Evolutionary conservation across 192 early-diverging fungal species (phyloP).

Genomic region (Coemansia sp.): DNA sequence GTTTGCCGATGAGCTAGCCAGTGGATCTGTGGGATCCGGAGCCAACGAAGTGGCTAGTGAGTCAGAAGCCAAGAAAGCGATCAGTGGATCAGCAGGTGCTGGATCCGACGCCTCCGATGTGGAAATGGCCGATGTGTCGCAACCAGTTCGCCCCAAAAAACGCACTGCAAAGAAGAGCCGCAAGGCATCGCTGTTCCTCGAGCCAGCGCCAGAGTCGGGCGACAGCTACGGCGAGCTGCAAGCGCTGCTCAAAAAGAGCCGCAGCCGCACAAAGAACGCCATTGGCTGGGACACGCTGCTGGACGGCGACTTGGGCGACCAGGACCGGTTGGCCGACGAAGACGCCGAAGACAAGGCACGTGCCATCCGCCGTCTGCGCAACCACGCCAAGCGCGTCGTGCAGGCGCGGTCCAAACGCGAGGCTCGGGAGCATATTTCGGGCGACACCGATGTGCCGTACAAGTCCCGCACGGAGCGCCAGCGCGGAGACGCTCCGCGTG

Average conservation of each 20-base stretch:
- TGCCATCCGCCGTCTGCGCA: constrained; percentile 49
- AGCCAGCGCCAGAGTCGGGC: constrained; percentile 4
- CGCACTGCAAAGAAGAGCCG: background rate
- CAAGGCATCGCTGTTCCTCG: constrained; percentile 9
- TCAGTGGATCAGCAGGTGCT: background rate
- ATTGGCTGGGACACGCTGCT: constrained; percentile 45
- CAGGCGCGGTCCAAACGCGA: constrained; percentile 42
- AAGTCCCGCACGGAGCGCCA: constrained; percentile 55
- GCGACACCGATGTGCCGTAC: constrained; percentile 83
- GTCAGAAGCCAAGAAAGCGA: background rate
- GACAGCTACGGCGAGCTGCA: constrained; percentile 55
- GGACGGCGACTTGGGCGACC: constrained; percentile 74
- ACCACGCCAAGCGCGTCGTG: constrained; percentile 45
- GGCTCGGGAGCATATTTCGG: constrained; percentile 56
- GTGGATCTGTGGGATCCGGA: constrained; percentile 4
- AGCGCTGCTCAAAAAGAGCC: constrained; percentile 28
- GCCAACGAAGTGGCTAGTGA: background rate
- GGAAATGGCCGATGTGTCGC: constrained; percentile 23
- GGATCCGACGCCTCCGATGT: constrained; percentile 16
- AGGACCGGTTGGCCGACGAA: constrained; percentile 67
- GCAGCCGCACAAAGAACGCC: background rate
- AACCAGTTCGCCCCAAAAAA: constrained; percentile 14
- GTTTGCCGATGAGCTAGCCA: constrained; percentile 54
- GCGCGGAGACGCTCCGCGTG: constrained; percentile 34
- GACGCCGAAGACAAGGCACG: constrained; percentile 81